Conservation (phyloP, 1,139 yeast genomes). For the Arxiozyma telluris region DNA sequence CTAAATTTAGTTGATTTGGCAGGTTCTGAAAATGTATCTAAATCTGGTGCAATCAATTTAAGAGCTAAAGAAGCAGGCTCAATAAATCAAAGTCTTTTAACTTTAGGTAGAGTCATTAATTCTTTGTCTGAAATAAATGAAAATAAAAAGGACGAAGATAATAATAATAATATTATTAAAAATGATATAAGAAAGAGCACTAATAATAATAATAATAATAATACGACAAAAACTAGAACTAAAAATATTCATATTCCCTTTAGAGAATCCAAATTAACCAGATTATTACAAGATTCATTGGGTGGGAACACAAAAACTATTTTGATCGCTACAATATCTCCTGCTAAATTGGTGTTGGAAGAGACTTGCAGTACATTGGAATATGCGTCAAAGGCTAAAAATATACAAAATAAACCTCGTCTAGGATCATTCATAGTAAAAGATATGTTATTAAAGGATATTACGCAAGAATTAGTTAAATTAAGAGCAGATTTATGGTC, state of each 20-base stretch:
- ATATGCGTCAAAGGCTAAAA: slow-evolving; percentile 58
- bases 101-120: slow-evolving; percentile 58
- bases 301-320: slow-evolving; percentile 63
- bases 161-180: not conserved
- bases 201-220: not conserved
- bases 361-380: slow-evolving; percentile 59
- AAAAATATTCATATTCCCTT: slow-evolving; percentile 47
- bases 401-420: slow-evolving; percentile 55
- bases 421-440: slow-evolving; percentile 39
- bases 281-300: slow-evolving; percentile 54
- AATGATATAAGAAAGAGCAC: not conserved
- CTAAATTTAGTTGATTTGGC: slow-evolving; percentile 74
- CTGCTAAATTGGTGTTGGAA: slow-evolving; percentile 51
- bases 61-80: slow-evolving; percentile 63
- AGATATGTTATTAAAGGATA: slow-evolving; percentile 47
- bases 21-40: slow-evolving; percentile 61
- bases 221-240: not conserved
- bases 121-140: slow-evolving; percentile 34
- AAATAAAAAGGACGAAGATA: not conserved
- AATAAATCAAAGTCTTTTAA: slow-evolving; percentile 54
- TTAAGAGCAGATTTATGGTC: slow-evolving; percentile 51
- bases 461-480: slow-evolving; percentile 48
- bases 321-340: slow-evolving; percentile 57
- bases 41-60: slow-evolving; percentile 50
- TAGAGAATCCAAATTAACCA: slow-evolving; percentile 56